Conservation (phyloP, 31 red algal species). For the Odonthalia washingtoniensis region DNA sequence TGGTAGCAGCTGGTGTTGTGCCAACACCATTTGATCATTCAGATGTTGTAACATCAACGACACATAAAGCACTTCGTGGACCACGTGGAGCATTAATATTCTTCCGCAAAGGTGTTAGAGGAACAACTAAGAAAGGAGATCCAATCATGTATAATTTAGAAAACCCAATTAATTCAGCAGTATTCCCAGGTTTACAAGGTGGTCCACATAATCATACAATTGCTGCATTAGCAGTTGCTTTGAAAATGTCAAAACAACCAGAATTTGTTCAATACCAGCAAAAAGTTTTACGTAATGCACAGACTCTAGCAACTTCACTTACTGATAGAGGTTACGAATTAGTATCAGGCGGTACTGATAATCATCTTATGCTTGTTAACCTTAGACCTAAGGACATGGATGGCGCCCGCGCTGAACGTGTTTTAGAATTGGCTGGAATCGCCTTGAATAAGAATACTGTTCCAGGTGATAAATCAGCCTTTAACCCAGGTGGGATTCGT, state of each 20-base stretch:
- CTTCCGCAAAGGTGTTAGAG: constrained; percentile 87
- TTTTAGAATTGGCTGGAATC: constrained; percentile 87
- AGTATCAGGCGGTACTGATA: constrained; percentile 95
- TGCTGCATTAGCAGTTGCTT: constrained; percentile 92
- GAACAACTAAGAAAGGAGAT: constrained; percentile 84
- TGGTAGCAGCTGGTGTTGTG: constrained; percentile 93
- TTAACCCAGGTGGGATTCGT: constrained; percentile 96
- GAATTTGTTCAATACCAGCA: constrained; percentile 92
- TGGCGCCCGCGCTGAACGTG: constrained; percentile 89
- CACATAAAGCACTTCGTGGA: constrained; percentile 97
- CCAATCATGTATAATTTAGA: constrained; percentile 94
- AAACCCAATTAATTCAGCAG: constrained; percentile 92
- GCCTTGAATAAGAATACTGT: constrained; percentile 99
- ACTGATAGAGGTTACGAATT: constrained; percentile 71
- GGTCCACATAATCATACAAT: constrained; percentile 98
- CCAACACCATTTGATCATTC: constrained; percentile 91
- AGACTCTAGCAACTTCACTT: constrained; percentile 76
- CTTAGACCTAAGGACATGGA: constrained; percentile 82
- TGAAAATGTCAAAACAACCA: constrained; percentile 83
- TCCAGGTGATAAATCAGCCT: constrained; percentile 86
- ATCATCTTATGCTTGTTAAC: constrained; percentile 95
- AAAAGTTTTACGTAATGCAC: constrained; percentile 88
- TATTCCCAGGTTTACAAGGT: constrained; percentile 98
- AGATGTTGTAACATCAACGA: constrained; percentile 98
- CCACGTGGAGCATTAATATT: constrained; percentile 98